These are phyloP conservation scores for Rhodotorula diobovata DNA, from an alignment of 768 basidiomycete genomes.

Conservation along the genomic window DNA sequence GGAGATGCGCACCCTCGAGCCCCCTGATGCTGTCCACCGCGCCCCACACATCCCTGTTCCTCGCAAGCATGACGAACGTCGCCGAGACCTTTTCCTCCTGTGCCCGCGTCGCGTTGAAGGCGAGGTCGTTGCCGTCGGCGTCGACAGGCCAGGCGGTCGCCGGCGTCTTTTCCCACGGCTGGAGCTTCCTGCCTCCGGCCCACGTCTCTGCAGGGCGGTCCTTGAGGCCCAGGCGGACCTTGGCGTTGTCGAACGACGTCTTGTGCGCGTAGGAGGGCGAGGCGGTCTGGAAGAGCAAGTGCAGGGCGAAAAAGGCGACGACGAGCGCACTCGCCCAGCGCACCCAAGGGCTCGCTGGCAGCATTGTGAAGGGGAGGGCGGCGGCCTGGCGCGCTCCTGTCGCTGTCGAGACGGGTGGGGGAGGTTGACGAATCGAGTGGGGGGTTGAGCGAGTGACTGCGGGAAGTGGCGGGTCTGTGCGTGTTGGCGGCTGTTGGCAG, in stretches of 20 bases:
- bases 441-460: too few relatives aligned
- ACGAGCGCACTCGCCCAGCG: neutral
- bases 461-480: too few relatives aligned
- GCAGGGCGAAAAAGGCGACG: constrained; percentile 1
- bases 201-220: constrained; percentile 9
- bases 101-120: neutral
- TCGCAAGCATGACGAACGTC: constrained; percentile 24
- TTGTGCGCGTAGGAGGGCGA: constrained; percentile 1
- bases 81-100: constrained; percentile 3
- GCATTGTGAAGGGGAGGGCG: too few relatives aligned
- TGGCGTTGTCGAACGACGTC: constrained; percentile 12
- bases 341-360: neutral
- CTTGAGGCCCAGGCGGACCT: too few relatives aligned
- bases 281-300: constrained; percentile 4
- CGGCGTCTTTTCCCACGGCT: neutral
- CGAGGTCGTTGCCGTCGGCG: neutral
- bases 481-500: too few relatives aligned
- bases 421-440: too few relatives aligned
- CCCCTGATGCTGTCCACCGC: constrained; percentile 10
- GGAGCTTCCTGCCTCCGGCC: neutral
- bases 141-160: neutral
- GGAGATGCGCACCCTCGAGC: constrained; percentile 15
- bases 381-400: too few relatives aligned
- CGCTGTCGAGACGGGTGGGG: too few relatives aligned
- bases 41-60: constrained; percentile 23